phyloP scores from a whole-genome alignment of 163 green algal species.

The Scenedesmus sp. region DNA sequence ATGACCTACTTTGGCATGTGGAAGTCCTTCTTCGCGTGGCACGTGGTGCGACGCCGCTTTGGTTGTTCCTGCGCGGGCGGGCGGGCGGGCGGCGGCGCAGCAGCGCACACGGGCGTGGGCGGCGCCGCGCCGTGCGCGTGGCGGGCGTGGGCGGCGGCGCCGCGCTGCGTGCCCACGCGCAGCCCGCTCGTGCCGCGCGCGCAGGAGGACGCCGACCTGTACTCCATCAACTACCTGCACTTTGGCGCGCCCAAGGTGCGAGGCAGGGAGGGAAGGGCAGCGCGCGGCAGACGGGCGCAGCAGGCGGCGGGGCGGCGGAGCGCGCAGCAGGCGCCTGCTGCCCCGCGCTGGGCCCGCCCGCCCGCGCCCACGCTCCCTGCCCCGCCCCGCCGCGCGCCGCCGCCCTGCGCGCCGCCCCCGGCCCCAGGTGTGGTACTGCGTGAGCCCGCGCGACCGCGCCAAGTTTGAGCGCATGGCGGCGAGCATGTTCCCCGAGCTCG shows the following conservation, averaged over 20 bases:
- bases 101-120: too few relatives aligned
- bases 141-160: too few relatives aligned
- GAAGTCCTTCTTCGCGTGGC: slow-evolving; percentile 78
- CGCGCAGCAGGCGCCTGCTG: too few relatives aligned
- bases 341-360: background rate
- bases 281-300: too few relatives aligned
- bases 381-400: too few relatives aligned
- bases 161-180: too few relatives aligned
- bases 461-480: slow-evolving; percentile 86
- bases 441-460: slow-evolving; percentile 68
- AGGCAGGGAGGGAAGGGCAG: background rate
- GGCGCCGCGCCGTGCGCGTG: too few relatives aligned
- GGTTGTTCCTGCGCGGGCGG: background rate
- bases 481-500: slow-evolving; percentile 79
- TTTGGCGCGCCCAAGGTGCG: slow-evolving; percentile 85
- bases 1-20: slow-evolving; percentile 97
- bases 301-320: too few relatives aligned
- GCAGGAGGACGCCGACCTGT: slow-evolving; percentile 87
- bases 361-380: background rate
- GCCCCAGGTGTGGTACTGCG: slow-evolving; percentile 95
- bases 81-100: slow-evolving; percentile 1
- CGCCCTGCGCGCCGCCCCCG: slow-evolving; percentile 45
- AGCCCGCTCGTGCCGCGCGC: background rate
- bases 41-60: slow-evolving; percentile 45
- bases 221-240: slow-evolving; percentile 92